Percentiles rank a stretch among this genome's conserved stretches.
These are phyloP conservation scores for Dendrobium nobile DNA, from an alignment of 106 monocot species.

Conservation along the genomic window DNA sequence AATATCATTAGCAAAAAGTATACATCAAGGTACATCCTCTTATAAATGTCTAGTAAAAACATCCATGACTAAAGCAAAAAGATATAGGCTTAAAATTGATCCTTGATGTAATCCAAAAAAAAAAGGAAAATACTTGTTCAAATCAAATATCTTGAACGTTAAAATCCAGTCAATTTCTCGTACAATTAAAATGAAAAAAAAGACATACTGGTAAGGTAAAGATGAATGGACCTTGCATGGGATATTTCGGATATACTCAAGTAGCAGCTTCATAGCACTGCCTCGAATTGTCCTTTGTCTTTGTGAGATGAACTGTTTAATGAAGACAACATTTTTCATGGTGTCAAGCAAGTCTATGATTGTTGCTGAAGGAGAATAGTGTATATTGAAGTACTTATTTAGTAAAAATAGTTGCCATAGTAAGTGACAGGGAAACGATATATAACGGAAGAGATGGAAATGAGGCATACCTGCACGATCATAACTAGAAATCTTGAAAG, in stretches of 20 bases:
- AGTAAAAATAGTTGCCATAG: not conserved
- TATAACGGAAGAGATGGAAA: not conserved
- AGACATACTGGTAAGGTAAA: not conserved
- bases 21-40: too few relatives aligned
- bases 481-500: conserved; percentile 59
- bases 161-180: not conserved
- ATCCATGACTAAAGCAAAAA: too few relatives aligned
- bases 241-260: conserved; percentile 65
- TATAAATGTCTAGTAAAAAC: too few relatives aligned
- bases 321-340: not conserved
- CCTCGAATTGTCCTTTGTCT: conserved; percentile 84
- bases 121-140: too few relatives aligned
- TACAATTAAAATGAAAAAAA: not conserved
- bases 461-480: conserved; percentile 61
- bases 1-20: too few relatives aligned
- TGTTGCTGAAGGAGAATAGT: not conserved
- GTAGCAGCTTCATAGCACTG: conserved; percentile 40
- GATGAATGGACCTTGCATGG: conserved; percentile 83
- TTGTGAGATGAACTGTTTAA: conserved; percentile 83
- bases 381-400: not conserved
- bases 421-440: not conserved
- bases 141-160: not conserved
- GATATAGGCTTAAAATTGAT: too few relatives aligned
- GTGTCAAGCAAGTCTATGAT: too few relatives aligned
- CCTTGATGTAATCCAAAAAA: too few relatives aligned